Evolutionary conservation across 2,329 filamentous ascomycete genomes (phyloP).

Genomic region (Graphiopsis chlorocephala): DNA sequence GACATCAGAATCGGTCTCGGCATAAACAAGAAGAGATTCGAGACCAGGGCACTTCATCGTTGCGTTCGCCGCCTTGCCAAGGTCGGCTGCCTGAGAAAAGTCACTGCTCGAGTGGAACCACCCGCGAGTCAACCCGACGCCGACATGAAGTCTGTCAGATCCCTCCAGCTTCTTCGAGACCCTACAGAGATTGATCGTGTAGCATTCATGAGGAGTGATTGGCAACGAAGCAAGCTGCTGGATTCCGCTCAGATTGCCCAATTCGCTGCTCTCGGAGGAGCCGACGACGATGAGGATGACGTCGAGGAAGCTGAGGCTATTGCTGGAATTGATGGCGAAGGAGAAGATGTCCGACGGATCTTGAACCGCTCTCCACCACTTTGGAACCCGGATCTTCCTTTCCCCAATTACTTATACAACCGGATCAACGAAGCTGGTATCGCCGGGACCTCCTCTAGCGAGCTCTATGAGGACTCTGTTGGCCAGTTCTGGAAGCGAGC

Average conservation of each 20-base stretch:
- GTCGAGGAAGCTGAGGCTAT: constrained; percentile 26
- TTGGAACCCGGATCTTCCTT: constrained; percentile 54
- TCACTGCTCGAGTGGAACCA: constrained; percentile 32
- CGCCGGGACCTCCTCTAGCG: constrained; percentile 49
- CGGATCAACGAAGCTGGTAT: constrained; percentile 47
- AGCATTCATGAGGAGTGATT: constrained; percentile 14
- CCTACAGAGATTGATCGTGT: constrained; percentile 33
- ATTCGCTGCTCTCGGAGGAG: constrained; percentile 7
- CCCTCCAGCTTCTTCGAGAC: constrained; percentile 42
- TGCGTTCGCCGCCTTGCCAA: constrained; percentile 39
- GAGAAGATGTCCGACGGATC: background rate
- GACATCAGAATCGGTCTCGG: constrained; percentile 51
- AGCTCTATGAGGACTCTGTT: constrained; percentile 37
- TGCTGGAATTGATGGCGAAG: constrained; percentile 18
- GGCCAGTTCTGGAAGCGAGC: constrained; percentile 55
- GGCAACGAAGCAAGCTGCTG: constrained; percentile 12
- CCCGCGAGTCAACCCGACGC: constrained; percentile 19
- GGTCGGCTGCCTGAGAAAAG: constrained; percentile 40
- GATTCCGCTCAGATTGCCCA: constrained; percentile 7
- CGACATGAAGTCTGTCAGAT: constrained; percentile 23
- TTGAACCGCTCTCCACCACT: constrained; percentile 43
- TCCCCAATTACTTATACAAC: constrained; percentile 54
- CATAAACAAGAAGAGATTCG: constrained; percentile 35
- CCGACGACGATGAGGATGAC: constrained; percentile 22
- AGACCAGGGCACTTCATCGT: constrained; percentile 39